Percentiles rank a stretch among this genome's conserved stretches.
phyloP scores from a whole-genome alignment of 1,139 yeast species.

The Kodamaea sp. region DNA sequence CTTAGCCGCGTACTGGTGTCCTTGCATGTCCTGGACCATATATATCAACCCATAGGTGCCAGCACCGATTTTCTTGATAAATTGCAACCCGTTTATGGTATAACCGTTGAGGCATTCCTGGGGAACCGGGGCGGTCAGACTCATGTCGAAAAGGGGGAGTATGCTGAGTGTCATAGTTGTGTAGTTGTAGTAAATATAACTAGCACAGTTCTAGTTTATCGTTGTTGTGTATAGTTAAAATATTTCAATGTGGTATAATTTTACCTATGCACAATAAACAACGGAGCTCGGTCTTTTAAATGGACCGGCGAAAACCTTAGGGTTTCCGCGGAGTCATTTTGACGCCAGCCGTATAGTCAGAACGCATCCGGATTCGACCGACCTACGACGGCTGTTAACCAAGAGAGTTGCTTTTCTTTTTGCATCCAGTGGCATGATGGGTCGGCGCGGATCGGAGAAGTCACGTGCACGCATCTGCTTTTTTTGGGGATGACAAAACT shows the following conservation, averaged over 20 bases:
- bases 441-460: slow-evolving; percentile 3
- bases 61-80: slow-evolving; percentile 69
- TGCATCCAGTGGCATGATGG: slow-evolving; percentile 1
- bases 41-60: slow-evolving; percentile 90
- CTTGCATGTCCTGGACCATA: slow-evolving; percentile 56
- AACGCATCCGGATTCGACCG: too few relatives aligned
- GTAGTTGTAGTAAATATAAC: too few relatives aligned
- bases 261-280: too few relatives aligned
- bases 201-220: too few relatives aligned
- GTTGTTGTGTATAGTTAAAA: too few relatives aligned
- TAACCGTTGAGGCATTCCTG: slow-evolving; percentile 22
- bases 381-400: too few relatives aligned
- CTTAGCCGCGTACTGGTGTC: slow-evolving; percentile 68
- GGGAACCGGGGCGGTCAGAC: background rate
- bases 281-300: too few relatives aligned
- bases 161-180: background rate
- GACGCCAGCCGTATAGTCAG: too few relatives aligned
- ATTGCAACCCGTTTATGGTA: slow-evolving; percentile 42
- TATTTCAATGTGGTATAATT: too few relatives aligned
- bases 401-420: background rate
- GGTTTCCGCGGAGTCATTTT: too few relatives aligned
- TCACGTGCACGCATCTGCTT: background rate
- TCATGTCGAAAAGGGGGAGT: background rate
- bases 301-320: too few relatives aligned
- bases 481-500: too few relatives aligned